These are phyloP conservation scores for Bigelowiella natans DNA, from an alignment of 78 protist genomes.

Conservation along the genomic window DNA sequence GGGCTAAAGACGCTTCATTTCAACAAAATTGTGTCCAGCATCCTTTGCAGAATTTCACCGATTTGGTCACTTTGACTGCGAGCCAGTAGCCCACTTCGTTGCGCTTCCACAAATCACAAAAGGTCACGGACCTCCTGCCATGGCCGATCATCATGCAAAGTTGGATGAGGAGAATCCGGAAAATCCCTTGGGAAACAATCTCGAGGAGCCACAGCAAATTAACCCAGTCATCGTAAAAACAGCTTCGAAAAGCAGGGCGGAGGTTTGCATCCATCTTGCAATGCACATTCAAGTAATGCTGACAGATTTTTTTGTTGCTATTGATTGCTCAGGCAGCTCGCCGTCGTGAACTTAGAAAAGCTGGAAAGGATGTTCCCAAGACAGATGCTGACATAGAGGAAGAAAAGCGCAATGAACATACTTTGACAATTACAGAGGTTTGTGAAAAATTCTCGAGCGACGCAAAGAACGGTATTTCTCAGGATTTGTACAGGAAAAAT, in stretches of 20 bases:
- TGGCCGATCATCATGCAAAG: no score
- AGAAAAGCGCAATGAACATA: background rate
- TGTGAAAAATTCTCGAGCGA: background rate
- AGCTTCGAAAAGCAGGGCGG: background rate
- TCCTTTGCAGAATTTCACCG: no score
- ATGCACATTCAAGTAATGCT: background rate
- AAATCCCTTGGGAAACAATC: background rate
- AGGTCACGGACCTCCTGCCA: no score
- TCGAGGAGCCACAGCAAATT: background rate
- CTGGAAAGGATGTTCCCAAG: background rate
- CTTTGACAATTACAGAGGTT: background rate
- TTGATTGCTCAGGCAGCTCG: background rate
- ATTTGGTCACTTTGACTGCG: no score
- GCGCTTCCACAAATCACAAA: no score
- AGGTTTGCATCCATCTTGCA: background rate
- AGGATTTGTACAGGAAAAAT: background rate
- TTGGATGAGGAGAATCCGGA: background rate
- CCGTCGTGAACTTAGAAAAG: background rate
- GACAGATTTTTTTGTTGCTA: background rate
- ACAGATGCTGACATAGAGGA: background rate
- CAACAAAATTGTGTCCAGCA: no score
- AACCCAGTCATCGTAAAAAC: background rate
- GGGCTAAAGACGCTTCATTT: no score
- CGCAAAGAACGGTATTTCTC: background rate
- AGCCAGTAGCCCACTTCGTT: no score